Evolutionary conservation across 2,329 filamentous ascomycete species (phyloP).

Genomic region (Colletotrichum sojae): DNA sequence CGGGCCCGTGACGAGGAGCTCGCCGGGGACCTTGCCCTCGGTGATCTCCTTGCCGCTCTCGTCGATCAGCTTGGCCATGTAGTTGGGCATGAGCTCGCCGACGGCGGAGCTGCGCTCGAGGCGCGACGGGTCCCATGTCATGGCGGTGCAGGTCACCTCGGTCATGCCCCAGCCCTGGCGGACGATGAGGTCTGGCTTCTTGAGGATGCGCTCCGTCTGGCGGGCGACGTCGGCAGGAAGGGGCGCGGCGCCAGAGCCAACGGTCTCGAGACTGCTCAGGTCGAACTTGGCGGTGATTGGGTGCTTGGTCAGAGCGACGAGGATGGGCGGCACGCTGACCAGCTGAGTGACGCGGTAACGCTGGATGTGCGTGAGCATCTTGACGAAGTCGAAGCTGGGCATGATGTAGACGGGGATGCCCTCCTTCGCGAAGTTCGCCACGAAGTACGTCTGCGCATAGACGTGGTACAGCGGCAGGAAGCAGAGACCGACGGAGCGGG

Average conservation of each 20-base stretch:
- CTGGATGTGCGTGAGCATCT: conserved; percentile 78
- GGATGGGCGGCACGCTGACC: conserved; percentile 80
- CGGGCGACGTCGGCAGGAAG: conserved; percentile 69
- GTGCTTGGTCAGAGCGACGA: conserved; percentile 80
- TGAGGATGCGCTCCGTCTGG: conserved; percentile 68
- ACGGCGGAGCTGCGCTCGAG: conserved; percentile 63
- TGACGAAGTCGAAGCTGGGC: conserved; percentile 81
- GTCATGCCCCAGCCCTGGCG: conserved; percentile 92
- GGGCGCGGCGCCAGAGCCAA: conserved; percentile 80
- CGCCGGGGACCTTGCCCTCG: conserved; percentile 69
- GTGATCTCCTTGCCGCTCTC: conserved; percentile 67
- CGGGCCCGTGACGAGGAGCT: conserved; percentile 81
- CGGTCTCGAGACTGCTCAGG: conserved; percentile 72
- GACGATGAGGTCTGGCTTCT: conserved; percentile 50
- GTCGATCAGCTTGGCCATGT: conserved; percentile 76
- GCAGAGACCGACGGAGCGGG: conserved; percentile 65
- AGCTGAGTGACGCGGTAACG: conserved; percentile 78
- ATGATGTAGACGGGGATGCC: conserved; percentile 83
- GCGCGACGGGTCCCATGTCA: conserved; percentile 72
- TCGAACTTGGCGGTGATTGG: conserved; percentile 77
- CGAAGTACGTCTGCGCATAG: conserved; percentile 79
- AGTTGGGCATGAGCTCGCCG: conserved; percentile 79
- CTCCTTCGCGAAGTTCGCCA: conserved; percentile 69
- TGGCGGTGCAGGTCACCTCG: conserved; percentile 80
- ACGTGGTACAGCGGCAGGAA: conserved; percentile 86